phyloP scores from a whole-genome alignment of 129 eudicot species.

The Kitagawia praeruptora region DNA sequence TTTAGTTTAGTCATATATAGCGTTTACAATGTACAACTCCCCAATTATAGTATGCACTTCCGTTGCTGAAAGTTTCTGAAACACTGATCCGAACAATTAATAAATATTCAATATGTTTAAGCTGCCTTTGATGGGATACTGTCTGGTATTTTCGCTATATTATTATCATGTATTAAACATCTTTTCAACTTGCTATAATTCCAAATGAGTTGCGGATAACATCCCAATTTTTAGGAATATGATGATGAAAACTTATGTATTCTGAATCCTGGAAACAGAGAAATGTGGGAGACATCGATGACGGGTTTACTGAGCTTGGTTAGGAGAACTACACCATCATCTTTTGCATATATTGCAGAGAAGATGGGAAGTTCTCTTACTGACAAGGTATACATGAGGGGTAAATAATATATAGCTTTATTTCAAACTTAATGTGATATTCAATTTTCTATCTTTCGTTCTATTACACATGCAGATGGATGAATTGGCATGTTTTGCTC shows the following conservation, averaged over 20 bases:
- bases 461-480: conserved; percentile 58
- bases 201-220: not conserved
- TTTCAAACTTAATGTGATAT: conserved; percentile 6
- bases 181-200: not conserved
- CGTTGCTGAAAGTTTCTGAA: not conserved
- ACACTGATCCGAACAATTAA: not conserved
- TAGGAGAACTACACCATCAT: conserved; percentile 80
- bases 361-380: conserved; percentile 67
- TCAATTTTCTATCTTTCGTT: not conserved
- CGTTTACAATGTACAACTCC: not conserved
- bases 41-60: not conserved
- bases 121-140: not conserved
- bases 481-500: conserved; percentile 93
- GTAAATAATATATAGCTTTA: not conserved
- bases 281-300: conserved; percentile 99
- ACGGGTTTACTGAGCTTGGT: conserved; percentile 90
- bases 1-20: not conserved
- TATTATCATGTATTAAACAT: not conserved
- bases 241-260: not conserved
- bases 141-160: not conserved
- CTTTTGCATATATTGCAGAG: conserved; percentile 80
- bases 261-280: conserved; percentile 39
- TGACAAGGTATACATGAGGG: conserved; percentile 52
- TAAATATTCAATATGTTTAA: not conserved
- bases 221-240: not conserved